Percentiles rank a stretch among this genome's conserved stretches.
Conservation (phyloP, 2,329 filamentous ascomycete genomes). For the Xylaria sp. region DNA sequence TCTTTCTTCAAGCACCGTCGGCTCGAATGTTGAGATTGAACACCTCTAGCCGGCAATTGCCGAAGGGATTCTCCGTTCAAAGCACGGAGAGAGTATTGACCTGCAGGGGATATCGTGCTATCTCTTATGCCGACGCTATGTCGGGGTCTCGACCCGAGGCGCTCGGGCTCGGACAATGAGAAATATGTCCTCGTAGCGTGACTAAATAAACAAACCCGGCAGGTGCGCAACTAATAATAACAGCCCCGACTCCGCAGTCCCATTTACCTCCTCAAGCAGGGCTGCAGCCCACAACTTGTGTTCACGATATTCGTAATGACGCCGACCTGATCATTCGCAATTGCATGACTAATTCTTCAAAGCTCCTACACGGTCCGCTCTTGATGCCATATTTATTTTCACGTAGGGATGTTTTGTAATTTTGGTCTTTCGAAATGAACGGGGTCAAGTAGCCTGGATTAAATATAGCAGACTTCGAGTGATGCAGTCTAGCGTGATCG, state of each 20-base stretch:
- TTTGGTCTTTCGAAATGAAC: background rate
- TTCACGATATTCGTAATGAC: conserved; percentile 14
- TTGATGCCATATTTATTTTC: conserved; percentile 15
- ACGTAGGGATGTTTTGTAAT: conserved; percentile 21
- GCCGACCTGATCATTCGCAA: background rate
- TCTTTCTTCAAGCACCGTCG: background rate
- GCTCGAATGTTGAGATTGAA: background rate
- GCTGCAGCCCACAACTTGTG: conserved; percentile 6
- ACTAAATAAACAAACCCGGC: background rate
- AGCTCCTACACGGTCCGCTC: background rate
- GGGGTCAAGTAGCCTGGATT: conserved; percentile 6
- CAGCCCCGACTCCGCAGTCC: background rate
- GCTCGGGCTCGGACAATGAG: background rate
- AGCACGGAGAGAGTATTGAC: background rate
- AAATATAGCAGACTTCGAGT: conserved; percentile 28
- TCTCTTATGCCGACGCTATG: background rate
- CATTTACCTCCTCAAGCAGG: background rate
- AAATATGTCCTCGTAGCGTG: background rate
- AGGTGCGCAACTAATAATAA: background rate
- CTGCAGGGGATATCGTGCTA: background rate
- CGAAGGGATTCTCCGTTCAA: background rate
- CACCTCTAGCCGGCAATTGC: background rate
- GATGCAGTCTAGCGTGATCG: conserved; percentile 33
- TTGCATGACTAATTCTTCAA: background rate
- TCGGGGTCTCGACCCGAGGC: background rate